Conservation (phyloP, 2,329 filamentous ascomycete genomes). For the Stagonosporopsis rhizophila region DNA sequence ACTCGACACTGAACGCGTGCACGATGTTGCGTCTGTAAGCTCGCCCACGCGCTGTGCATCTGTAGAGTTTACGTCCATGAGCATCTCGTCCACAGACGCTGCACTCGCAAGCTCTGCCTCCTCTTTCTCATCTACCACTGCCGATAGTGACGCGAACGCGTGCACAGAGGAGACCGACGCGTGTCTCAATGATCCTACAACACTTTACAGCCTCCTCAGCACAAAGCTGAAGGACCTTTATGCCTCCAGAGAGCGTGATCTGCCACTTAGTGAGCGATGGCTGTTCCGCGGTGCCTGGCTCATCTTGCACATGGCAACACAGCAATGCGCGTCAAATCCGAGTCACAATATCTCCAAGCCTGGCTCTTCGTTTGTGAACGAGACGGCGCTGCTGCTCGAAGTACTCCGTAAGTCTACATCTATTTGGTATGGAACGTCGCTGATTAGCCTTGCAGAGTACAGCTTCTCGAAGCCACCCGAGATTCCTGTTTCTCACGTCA, state of each 20-base stretch:
- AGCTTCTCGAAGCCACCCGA: not conserved
- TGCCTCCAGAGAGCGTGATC: constrained; percentile 10
- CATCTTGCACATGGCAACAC: constrained; percentile 23
- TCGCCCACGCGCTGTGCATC: too few species aligned
- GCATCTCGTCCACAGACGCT: not conserved
- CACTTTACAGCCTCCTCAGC: constrained; percentile 21
- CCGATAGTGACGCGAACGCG: not conserved
- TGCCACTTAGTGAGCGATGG: constrained; percentile 25
- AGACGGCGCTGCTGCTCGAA: constrained; percentile 15
- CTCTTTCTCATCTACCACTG: not conserved
- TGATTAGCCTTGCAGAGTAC: not conserved
- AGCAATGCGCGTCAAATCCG: constrained; percentile 26
- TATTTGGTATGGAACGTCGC: too few species aligned
- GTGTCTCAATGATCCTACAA: not conserved
- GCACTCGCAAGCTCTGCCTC: too few species aligned
- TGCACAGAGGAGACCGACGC: not conserved
- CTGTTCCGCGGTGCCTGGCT: constrained; percentile 30
- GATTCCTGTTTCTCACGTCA: not conserved
- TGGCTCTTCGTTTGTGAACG: not conserved
- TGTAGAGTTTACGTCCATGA: not conserved
- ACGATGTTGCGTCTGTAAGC: not conserved
- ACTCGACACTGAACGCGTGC: not conserved
- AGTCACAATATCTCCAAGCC: constrained; percentile 18
- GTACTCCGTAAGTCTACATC: constrained; percentile 19
- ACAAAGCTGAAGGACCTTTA: constrained; percentile 18